phyloP scores from a whole-genome alignment of 1,139 yeast genomes.

The Yamadazyma conglobata region DNA sequence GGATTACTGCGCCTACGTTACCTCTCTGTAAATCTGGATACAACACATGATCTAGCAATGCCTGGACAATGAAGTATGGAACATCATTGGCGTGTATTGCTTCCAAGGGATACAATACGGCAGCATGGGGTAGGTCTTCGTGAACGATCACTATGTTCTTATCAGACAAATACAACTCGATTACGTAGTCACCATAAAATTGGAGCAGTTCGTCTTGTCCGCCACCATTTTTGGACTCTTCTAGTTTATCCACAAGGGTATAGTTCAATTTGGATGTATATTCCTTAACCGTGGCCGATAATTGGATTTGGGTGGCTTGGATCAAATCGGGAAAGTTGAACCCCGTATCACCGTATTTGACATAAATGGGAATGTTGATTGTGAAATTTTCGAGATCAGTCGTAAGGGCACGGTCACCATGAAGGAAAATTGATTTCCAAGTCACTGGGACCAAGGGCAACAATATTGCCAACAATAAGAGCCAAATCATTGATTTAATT shows the following conservation, averaged over 20 bases:
- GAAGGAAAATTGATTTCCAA: no score
- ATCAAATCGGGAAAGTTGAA: constrained; percentile 47
- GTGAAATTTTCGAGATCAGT: no score
- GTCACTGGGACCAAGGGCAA: no score
- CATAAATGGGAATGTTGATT: constrained; percentile 19
- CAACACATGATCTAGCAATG: constrained; percentile 29
- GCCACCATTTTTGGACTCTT: constrained; percentile 1
- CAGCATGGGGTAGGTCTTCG: constrained; percentile 38
- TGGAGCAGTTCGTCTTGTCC: background rate
- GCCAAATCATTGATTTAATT: no score
- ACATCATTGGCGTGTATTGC: constrained; percentile 39
- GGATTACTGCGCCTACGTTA: no score
- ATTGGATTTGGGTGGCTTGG: constrained; percentile 40
- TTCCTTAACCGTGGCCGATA: constrained; percentile 21
- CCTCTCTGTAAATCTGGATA: constrained; percentile 13
- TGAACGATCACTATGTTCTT: constrained; percentile 37
- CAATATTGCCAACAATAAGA: no score
- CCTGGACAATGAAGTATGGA: constrained; percentile 38
- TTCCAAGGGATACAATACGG: constrained; percentile 25
- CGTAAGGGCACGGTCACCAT: no score
- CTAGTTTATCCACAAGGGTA: constrained; percentile 18
- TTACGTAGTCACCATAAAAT: constrained; percentile 18
- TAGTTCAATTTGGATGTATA: constrained; percentile 8
- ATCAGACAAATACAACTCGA: constrained; percentile 26
- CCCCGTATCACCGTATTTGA: constrained; percentile 35